phyloP scores from a whole-genome alignment of 2,329 filamentous ascomycete species.

The Arthrobotrys entomopaga region DNA sequence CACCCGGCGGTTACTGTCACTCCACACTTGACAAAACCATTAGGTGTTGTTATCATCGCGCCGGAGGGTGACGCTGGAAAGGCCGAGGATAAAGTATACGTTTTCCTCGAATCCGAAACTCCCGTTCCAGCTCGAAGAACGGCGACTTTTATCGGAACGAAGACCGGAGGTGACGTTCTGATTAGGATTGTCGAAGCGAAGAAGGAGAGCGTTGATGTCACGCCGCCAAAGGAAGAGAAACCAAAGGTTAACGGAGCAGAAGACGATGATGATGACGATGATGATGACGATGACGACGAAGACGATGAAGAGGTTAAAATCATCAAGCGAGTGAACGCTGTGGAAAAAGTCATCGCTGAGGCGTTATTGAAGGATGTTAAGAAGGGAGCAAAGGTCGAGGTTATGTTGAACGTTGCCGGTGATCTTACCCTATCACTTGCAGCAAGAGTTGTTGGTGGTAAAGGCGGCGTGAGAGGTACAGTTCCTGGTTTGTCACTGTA shows the following conservation, averaged over 20 bases:
- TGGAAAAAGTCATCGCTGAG: constrained; percentile 83
- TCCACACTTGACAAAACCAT: constrained; percentile 85
- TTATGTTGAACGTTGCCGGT: constrained; percentile 85
- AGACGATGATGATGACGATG: constrained; percentile 71
- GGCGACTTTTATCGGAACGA: constrained; percentile 78
- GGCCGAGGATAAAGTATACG: constrained; percentile 76
- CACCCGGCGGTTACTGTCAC: constrained; percentile 95
- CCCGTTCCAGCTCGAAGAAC: constrained; percentile 88
- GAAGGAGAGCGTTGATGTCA: constrained; percentile 91
- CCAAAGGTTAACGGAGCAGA: constrained; percentile 70
- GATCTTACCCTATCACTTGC: constrained; percentile 84
- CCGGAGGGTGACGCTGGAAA: constrained; percentile 64
- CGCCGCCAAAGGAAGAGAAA: constrained; percentile 73
- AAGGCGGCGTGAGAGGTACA: constrained; percentile 78
- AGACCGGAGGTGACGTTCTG: constrained; percentile 85
- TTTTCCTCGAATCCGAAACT: constrained; percentile 85
- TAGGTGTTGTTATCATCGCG: constrained; percentile 80
- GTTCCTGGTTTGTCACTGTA: constrained; percentile 25
- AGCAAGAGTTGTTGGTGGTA: constrained; percentile 84
- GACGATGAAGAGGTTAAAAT: constrained; percentile 90
- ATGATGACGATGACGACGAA: constrained; percentile 65
- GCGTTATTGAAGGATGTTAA: constrained; percentile 83
- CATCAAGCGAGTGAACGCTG: constrained; percentile 78
- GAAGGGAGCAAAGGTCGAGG: constrained; percentile 90
- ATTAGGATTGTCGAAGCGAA: constrained; percentile 88